phyloP scores from a whole-genome alignment of 2,329 filamentous ascomycete species.

The Cadophora luteo-olivacea region DNA sequence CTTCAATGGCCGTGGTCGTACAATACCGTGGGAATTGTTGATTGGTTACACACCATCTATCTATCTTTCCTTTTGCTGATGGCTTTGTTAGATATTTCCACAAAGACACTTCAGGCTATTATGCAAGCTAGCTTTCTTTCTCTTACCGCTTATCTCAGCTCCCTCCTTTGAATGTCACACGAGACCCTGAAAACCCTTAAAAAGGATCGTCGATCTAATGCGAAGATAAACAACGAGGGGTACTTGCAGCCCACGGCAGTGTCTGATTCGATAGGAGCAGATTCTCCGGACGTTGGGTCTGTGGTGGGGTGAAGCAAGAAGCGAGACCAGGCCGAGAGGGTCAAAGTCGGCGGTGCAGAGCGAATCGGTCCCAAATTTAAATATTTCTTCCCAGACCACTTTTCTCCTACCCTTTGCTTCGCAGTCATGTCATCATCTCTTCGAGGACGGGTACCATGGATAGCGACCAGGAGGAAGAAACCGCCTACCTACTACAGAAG shows the following conservation, averaged over 20 bases:
- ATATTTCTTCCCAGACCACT: conserved; percentile 12
- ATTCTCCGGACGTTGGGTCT: not conserved
- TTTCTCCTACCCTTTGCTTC: not conserved
- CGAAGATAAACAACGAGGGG: conserved; percentile 10
- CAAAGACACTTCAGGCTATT: not conserved
- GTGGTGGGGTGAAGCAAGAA: not conserved
- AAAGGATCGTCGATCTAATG: not conserved
- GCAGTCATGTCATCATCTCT: conserved; percentile 11
- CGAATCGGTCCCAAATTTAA: conserved; percentile 7
- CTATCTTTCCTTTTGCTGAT: not conserved
- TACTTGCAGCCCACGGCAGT: not conserved
- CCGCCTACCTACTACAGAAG: conserved; percentile 53
- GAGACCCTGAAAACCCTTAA: not conserved
- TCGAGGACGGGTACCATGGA: conserved; percentile 16
- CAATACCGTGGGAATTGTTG: not conserved
- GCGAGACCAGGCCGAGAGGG: not conserved
- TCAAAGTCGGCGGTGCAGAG: not conserved
- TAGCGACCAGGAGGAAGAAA: conserved; percentile 39
- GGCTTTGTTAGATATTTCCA: not conserved
- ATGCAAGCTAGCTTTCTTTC: not conserved
- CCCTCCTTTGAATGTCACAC: not conserved
- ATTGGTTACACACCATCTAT: not conserved
- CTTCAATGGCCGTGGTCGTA: not conserved
- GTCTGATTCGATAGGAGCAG: conserved; percentile 13
- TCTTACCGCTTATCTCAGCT: not conserved